A percentile compares a stretch with the other conserved stretches of the same genome.
Evolutionary conservation across 1,284 basidiomycete genomes (phyloP).

Genomic region (Megacollybia platyphylla): DNA sequence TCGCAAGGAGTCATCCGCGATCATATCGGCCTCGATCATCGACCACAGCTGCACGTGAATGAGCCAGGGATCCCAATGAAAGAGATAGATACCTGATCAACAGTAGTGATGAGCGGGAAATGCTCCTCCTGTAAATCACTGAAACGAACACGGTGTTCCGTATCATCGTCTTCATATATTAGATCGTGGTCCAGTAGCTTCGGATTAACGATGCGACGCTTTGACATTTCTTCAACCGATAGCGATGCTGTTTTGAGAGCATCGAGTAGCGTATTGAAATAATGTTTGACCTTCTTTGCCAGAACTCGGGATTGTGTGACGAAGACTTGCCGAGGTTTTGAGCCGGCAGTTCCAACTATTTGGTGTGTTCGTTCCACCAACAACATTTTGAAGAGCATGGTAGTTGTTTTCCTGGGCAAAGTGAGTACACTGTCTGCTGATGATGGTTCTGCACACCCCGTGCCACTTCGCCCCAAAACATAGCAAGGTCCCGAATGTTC

Average conservation of each 20-base stretch:
- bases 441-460: conserved; percentile 30
- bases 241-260: conserved; percentile 28
- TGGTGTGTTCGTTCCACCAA: conserved; percentile 44
- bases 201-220: background rate
- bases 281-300: conserved; percentile 53
- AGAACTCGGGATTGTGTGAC: conserved; percentile 59
- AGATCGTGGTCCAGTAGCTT: conserved; percentile 13
- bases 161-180: conserved; percentile 36
- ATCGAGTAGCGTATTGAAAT: conserved; percentile 40
- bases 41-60: conserved; percentile 24
- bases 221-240: conserved; percentile 25
- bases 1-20: conserved; percentile 1
- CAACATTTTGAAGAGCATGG: conserved; percentile 65
- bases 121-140: conserved; percentile 45
- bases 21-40: conserved; percentile 28
- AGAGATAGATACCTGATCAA: conserved; percentile 34
- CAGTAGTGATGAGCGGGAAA: conserved; percentile 63
- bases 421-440: conserved; percentile 1
- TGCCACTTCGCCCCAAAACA: conserved; percentile 61
- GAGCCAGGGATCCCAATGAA: conserved; percentile 5
- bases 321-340: conserved; percentile 52
- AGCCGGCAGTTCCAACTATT: conserved; percentile 15
- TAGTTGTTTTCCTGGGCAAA: conserved; percentile 53
- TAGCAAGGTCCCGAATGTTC: conserved; percentile 50
- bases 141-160: conserved; percentile 29